Conservation (phyloP, 352 stramenopile genomes). For the Globisporangium okanoganense region DNA sequence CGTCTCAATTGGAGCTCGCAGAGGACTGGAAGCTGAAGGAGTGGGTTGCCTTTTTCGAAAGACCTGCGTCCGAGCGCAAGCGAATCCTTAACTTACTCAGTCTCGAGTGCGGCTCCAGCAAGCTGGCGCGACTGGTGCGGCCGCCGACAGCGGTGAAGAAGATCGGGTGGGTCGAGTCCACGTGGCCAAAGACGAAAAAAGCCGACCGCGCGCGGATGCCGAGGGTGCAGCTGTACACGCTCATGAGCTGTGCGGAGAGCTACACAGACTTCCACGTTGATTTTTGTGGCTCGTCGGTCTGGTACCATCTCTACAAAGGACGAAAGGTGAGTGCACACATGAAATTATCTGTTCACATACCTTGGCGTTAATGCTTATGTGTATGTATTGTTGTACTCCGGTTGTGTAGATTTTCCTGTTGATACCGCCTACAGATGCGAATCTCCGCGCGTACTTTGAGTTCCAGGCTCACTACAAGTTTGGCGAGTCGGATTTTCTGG, state of each 20-base stretch:
- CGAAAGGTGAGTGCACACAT: conserved; percentile 21
- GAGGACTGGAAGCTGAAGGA: conserved; percentile 27
- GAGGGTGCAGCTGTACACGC: conserved; percentile 32
- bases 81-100: conserved; percentile 35
- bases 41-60: conserved; percentile 36
- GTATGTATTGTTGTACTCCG: background rate
- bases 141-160: conserved; percentile 32
- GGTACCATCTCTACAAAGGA: conserved; percentile 40
- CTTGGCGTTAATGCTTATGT: no score
- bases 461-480: conserved; percentile 26
- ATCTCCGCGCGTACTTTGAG: conserved; percentile 24
- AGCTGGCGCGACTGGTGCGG: conserved; percentile 22
- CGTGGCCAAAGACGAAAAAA: conserved; percentile 21
- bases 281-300: conserved; percentile 41
- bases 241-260: conserved; percentile 39
- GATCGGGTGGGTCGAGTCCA: conserved; percentile 40
- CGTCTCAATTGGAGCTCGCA: conserved; percentile 27
- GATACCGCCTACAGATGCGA: conserved; percentile 33
- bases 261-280: conserved; percentile 47
- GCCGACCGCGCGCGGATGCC: conserved; percentile 15
- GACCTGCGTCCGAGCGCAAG: conserved; percentile 11
- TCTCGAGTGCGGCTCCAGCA: conserved; percentile 32
- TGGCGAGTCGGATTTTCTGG: conserved; percentile 22
- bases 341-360: background rate
- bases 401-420: conserved; percentile 35